phyloP scores from a whole-genome alignment of 768 basidiomycete species.

The Rubroboletus pulcherrimus region DNA sequence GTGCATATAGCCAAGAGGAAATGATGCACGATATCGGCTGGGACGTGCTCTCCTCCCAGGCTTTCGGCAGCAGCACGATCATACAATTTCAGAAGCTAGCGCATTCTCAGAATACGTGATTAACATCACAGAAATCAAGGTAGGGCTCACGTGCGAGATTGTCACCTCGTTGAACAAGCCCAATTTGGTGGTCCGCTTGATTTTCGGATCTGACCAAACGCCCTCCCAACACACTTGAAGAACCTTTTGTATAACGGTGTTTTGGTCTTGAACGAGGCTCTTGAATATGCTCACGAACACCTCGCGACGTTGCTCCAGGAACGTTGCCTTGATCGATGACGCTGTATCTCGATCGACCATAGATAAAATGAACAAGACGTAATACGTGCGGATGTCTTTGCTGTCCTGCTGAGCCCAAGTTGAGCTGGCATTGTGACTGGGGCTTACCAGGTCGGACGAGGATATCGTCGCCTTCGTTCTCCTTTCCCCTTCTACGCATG shows the following conservation, averaged over 20 bases:
- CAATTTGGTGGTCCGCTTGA: slow-evolving; percentile 70
- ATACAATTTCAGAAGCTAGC: slow-evolving; percentile 71
- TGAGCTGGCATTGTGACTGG: neutral
- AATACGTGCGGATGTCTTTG: slow-evolving; percentile 77
- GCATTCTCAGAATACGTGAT: neutral
- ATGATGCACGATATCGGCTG: slow-evolving; percentile 80
- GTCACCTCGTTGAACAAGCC: slow-evolving; percentile 65
- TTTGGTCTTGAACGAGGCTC: slow-evolving; percentile 64
- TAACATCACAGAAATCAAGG: neutral
- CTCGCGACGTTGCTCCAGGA: slow-evolving; percentile 71
- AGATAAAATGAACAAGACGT: slow-evolving; percentile 67
- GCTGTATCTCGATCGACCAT: slow-evolving; percentile 53
- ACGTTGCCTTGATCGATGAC: slow-evolving; percentile 53
- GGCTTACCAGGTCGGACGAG: slow-evolving; percentile 55
- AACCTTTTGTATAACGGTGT: slow-evolving; percentile 54
- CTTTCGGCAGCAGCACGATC: slow-evolving; percentile 52
- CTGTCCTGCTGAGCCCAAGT: slow-evolving; percentile 1
- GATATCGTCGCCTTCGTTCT: slow-evolving; percentile 34
- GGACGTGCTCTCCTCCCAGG: slow-evolving; percentile 48
- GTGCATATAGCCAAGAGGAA: slow-evolving; percentile 85
- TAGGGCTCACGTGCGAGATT: slow-evolving; percentile 53
- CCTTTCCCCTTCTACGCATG: slow-evolving; percentile 64
- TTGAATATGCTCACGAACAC: slow-evolving; percentile 69
- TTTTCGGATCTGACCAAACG: slow-evolving; percentile 68
- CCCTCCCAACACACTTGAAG: slow-evolving; percentile 76